Evolutionary conservation across 208 protist genomes (phyloP).

Genomic region (Wallacemonas rigidus): DNA sequence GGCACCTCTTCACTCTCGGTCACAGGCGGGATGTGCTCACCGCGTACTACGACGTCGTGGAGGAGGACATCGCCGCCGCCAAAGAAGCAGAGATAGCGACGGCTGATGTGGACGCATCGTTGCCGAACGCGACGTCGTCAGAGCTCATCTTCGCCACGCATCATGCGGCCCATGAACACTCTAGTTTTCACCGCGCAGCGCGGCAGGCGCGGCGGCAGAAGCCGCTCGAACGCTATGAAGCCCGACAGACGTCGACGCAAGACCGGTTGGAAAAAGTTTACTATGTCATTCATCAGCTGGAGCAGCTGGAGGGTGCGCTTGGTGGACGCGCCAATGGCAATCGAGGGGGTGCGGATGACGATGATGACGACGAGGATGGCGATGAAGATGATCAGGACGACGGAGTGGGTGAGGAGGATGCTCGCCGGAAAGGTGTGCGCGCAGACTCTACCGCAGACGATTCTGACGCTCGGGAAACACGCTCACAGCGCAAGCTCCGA

Average conservation of each 20-base stretch:
- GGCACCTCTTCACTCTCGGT: conserved; percentile 27
- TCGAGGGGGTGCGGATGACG: background rate
- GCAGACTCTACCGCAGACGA: background rate
- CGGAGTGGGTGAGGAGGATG: background rate
- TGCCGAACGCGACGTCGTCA: background rate
- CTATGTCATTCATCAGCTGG: conserved; percentile 51
- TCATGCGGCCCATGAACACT: conserved; percentile 19
- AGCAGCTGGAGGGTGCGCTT: conserved; percentile 41
- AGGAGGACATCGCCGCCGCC: conserved; percentile 41
- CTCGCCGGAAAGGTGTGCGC: too few relatives aligned
- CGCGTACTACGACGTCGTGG: conserved; percentile 70
- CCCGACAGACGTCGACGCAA: conserved; percentile 29
- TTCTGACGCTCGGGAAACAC: background rate
- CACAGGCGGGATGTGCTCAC: conserved; percentile 37
- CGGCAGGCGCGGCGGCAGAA: conserved; percentile 41
- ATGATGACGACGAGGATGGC: conserved; percentile 4
- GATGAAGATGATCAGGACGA: background rate
- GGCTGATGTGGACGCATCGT: background rate
- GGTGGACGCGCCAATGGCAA: background rate
- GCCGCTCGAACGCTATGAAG: conserved; percentile 46
- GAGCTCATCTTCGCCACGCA: background rate
- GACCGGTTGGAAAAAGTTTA: conserved; percentile 50
- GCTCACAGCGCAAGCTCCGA: background rate
- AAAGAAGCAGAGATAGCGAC: background rate
- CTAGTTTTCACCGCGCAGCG: conserved; percentile 47